Evolutionary conservation across 192 early-diverging fungal genomes (phyloP).

Genomic region (Coemansia sp.): DNA sequence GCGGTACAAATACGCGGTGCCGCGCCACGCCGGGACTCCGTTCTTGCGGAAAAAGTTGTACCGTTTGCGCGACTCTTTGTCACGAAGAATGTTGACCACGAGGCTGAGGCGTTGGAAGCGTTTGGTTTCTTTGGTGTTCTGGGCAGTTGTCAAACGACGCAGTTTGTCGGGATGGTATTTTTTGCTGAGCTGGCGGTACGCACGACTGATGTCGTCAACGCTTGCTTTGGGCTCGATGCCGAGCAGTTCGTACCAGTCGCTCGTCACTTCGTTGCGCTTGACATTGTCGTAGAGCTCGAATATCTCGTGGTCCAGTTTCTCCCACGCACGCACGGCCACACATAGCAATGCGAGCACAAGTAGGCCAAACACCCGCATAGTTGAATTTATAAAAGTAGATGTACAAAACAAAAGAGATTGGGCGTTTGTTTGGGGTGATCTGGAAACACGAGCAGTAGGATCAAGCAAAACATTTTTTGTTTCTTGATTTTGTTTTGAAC

Average conservation of each 20-base stretch:
- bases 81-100: conserved; percentile 67
- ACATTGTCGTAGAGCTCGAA: conserved; percentile 80
- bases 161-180: conserved; percentile 79
- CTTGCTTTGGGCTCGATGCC: conserved; percentile 55
- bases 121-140: conserved; percentile 53
- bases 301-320: conserved; percentile 74
- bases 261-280: conserved; percentile 59
- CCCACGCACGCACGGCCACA: conserved; percentile 30
- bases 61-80: conserved; percentile 61
- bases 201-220: conserved; percentile 60
- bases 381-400: not conserved
- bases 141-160: conserved; percentile 17
- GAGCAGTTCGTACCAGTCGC: conserved; percentile 68
- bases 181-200: conserved; percentile 68
- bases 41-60: conserved; percentile 82
- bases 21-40: conserved; percentile 78
- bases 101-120: conserved; percentile 64
- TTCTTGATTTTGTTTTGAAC: conserved; percentile 6
- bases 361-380: not conserved
- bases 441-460: not conserved
- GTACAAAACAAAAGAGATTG: not conserved
- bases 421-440: not conserved
- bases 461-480: conserved; percentile 9
- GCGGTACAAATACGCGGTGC: conserved; percentile 71
- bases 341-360: conserved; percentile 14